Evolutionary conservation across 2,329 filamentous ascomycete species (phyloP), one percentile per base, ranked within the genome.

Genomic region (Mycocentrospora acerina): DNA sequence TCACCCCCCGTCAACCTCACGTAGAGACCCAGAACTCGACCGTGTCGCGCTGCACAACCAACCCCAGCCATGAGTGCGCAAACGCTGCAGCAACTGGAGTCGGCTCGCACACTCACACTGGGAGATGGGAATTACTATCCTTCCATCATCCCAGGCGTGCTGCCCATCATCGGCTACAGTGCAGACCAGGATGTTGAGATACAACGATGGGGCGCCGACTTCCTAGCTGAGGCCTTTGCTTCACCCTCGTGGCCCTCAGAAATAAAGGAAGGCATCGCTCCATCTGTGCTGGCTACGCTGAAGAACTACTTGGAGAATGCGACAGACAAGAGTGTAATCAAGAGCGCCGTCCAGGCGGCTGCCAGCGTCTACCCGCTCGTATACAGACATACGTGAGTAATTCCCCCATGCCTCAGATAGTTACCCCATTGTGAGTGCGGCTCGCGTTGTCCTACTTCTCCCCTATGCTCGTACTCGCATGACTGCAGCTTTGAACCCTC

Each of bases 161-260:
- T 97, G n/a, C 90, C 90, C 39, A 90, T 97, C 59, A 87, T 96
- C 68, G 83, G 85, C 44, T 81, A 86, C 35, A 77, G 78, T 51
- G 79, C 88, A 48, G 79, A 81, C 31, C 57, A 64, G 29, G 57
- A 51, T 45, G 71, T 95, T 40, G 88, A 95, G 69, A 74, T 97
- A 59, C 86, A 90, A 69, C 78, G 90, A 85, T 98, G 93, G 93
- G 93, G 91, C 17, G 85, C 90, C 48, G 90, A 96, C 46, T 98
- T 98, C 63, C 76, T 98, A 29, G 90, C 91, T 40, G 93, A 98
- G 73, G 90, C 90, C 2, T 97, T 98, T 71, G 86, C 93, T 40
- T 94, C 88, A 44, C 93, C 94, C n/a, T 82, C 86, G 15, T 77
- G 97, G 57, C 74, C 84, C 14, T 75, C 81, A 42, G 77, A 84